Percentiles rank a stretch among this genome's conserved stretches.
Evolutionary conservation across 768 basidiomycete genomes (phyloP).

Genomic region (Tulasnella sp.): DNA sequence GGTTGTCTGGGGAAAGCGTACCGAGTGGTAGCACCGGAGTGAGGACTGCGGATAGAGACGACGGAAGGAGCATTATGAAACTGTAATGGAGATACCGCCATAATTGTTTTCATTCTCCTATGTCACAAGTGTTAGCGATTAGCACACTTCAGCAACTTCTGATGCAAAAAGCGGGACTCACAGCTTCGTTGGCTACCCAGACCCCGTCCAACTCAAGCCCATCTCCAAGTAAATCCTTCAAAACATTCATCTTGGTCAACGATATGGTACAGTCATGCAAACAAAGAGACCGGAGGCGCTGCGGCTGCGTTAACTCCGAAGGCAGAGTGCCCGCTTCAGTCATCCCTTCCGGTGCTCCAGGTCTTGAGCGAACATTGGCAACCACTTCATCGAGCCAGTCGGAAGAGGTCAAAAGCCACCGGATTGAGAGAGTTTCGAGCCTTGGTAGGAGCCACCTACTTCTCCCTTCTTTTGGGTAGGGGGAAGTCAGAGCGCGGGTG

Average conservation of each 20-base stretch:
- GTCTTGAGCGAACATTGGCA: background rate
- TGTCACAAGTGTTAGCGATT: background rate
- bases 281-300: background rate
- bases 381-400: background rate
- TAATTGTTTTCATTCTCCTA: background rate
- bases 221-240: background rate
- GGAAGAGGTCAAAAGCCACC: background rate
- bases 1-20: too few species aligned
- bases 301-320: background rate
- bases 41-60: background rate
- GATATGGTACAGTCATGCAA: background rate
- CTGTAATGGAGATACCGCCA: background rate
- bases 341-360: background rate
- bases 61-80: background rate
- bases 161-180: background rate
- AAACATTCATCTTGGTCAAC: background rate
- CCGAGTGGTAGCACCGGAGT: too few species aligned
- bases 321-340: background rate
- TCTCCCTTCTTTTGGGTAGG: background rate
- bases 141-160: background rate
- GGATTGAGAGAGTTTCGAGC: background rate
- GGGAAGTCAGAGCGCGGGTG: background rate
- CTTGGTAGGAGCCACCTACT: background rate
- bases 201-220: background rate
- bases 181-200: background rate